Conservation (phyloP, 164 flowering plant species). For the Saururus chinensis region DNA sequence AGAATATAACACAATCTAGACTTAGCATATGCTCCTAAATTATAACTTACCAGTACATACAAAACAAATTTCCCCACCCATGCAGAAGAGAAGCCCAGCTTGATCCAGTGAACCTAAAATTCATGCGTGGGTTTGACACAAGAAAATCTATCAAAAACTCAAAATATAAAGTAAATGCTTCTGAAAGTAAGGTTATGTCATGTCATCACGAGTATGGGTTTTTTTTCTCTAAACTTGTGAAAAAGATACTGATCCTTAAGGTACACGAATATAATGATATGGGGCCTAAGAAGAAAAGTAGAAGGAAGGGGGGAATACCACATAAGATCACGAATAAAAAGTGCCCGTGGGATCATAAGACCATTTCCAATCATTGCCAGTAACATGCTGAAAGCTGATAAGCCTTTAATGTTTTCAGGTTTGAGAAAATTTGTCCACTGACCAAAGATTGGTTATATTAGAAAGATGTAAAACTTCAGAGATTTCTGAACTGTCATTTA, state of each 20-base stretch:
- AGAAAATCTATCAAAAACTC: too few relatives aligned
- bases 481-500: not conserved
- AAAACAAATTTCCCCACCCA: conserved; percentile 81
- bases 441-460: conserved; percentile 8
- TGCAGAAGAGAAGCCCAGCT: conserved; percentile 72
- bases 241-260: too few relatives aligned
- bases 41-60: conserved; percentile 56
- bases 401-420: conserved; percentile 92
- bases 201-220: too few relatives aligned
- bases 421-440: conserved; percentile 93
- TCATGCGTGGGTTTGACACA: too few relatives aligned
- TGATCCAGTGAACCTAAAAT: conserved; percentile 79
- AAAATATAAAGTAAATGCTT: too few relatives aligned
- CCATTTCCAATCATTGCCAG: conserved; percentile 96
- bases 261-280: too few relatives aligned
- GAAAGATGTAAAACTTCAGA: conserved; percentile 2
- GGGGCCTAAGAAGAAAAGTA: too few relatives aligned
- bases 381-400: conserved; percentile 83
- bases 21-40: not conserved
- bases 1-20: not conserved
- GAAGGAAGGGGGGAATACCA: conserved; percentile 41
- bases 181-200: too few relatives aligned
- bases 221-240: too few relatives aligned
- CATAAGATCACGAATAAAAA: conserved; percentile 90
- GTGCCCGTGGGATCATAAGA: conserved; percentile 91